Evolutionary conservation across 2,329 filamentous ascomycete genomes (phyloP).

Genomic region (Helotiales sp.): DNA sequence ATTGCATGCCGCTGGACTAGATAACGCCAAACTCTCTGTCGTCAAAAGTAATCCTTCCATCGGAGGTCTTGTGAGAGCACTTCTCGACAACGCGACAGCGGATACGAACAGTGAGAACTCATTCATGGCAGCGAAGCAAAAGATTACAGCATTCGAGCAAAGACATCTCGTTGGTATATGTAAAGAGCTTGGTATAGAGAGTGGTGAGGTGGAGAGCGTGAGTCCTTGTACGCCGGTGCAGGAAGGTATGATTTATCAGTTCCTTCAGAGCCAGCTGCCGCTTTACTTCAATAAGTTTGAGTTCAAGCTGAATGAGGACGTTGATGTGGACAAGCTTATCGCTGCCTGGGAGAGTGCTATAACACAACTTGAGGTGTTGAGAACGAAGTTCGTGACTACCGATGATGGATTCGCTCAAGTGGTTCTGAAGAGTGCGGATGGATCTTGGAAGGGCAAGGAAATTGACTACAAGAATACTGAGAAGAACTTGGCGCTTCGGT

Average conservation of each 20-base stretch:
- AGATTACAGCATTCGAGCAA: constrained; percentile 41
- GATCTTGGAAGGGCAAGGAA: constrained; percentile 45
- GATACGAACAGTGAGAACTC: constrained; percentile 20
- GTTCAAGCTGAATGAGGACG: constrained; percentile 50
- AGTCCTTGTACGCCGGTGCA: constrained; percentile 84
- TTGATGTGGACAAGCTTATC: constrained; percentile 50
- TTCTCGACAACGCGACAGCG: constrained; percentile 9
- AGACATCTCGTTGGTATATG: constrained; percentile 35
- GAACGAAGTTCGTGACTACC: constrained; percentile 72
- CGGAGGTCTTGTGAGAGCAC: constrained; percentile 43
- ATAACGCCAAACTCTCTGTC: constrained; percentile 59
- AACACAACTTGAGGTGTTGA: constrained; percentile 59
- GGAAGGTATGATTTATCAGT: constrained; percentile 79
- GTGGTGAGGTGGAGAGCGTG: constrained; percentile 66
- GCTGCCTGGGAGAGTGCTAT: constrained; percentile 59
- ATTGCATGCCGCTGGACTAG: constrained; percentile 64
- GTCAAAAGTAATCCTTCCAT: constrained; percentile 65
- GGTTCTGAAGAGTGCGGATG: constrained; percentile 47
- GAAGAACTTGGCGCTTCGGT: constrained; percentile 28
- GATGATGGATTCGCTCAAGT: constrained; percentile 76
- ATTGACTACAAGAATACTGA: constrained; percentile 28
- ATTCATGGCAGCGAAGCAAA: constrained; percentile 38
- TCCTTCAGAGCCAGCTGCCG: constrained; percentile 53
- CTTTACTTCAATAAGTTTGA: constrained; percentile 79
- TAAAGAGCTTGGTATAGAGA: constrained; percentile 49